Percentiles rank a stretch among this genome's conserved stretches.
These are phyloP conservation scores for Scedosporium boydii DNA, from an alignment of 2,329 filamentous ascomycete species.

Conservation along the genomic window DNA sequence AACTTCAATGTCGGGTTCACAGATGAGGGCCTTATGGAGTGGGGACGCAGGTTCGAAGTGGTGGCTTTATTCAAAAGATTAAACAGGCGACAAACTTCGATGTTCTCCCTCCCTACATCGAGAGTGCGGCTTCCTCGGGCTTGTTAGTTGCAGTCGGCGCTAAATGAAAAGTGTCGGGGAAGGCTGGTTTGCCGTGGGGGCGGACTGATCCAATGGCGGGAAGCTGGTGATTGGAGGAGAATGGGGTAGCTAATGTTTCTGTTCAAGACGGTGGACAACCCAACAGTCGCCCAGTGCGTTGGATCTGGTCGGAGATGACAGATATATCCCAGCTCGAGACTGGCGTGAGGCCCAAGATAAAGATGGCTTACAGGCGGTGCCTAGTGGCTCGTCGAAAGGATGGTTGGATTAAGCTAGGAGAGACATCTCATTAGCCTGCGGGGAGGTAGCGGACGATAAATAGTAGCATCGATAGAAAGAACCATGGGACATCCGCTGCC, in stretches of 20 bases:
- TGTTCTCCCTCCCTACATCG: too few species aligned
- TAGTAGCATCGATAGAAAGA: background rate
- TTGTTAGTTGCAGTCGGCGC: too few species aligned
- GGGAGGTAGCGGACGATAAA: background rate
- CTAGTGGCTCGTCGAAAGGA: background rate
- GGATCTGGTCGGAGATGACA: background rate
- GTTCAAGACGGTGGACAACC: background rate
- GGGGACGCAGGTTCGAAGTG: too few species aligned
- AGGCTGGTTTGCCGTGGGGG: too few species aligned
- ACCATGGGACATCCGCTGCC: background rate
- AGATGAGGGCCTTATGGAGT: too few species aligned
- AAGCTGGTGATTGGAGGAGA: background rate
- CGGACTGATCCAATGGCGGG: background rate
- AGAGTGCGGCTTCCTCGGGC: too few species aligned
- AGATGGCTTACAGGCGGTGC: background rate
- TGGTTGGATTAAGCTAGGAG: background rate
- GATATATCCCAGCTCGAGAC: background rate
- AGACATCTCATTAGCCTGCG: background rate
- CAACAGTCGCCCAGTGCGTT: background rate
- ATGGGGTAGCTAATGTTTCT: background rate
- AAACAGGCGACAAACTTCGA: too few species aligned
- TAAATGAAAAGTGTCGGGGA: too few species aligned
- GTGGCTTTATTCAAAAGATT: too few species aligned
- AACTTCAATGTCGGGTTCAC: too few species aligned
- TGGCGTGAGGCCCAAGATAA: background rate